phyloP scores from a whole-genome alignment of 2,329 filamentous ascomycete species.

The Colletotrichum godetiae region DNA sequence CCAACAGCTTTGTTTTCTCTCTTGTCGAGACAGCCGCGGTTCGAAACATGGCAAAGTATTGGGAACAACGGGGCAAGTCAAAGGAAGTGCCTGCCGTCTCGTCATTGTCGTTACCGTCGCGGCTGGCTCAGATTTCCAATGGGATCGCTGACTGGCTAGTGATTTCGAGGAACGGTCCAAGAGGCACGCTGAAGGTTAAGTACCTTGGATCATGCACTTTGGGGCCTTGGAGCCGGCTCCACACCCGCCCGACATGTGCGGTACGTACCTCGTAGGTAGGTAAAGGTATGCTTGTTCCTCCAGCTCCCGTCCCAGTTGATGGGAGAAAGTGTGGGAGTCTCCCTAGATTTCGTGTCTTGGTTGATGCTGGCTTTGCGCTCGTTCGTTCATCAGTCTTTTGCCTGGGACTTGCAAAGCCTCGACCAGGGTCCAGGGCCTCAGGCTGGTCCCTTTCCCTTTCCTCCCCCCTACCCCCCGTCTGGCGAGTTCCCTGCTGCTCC shows the following conservation, averaged over 20 bases:
- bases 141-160: constrained; percentile 2
- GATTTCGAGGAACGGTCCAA: constrained; percentile 27
- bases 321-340: neutral
- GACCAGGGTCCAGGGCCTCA: constrained; percentile 28
- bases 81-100: neutral
- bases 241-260: constrained; percentile 25
- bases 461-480: neutral
- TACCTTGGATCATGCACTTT: constrained; percentile 34
- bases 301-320: constrained; percentile 21
- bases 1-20: neutral
- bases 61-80: neutral
- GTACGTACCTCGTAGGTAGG: constrained; percentile 19
- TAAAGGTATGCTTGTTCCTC: constrained; percentile 17
- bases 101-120: neutral
- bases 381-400: constrained; percentile 21
- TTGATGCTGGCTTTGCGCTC: constrained; percentile 29
- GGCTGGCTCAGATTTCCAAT: neutral
- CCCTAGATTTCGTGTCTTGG: constrained; percentile 28
- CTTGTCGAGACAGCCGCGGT: neutral
- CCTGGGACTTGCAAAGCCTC: constrained; percentile 11
- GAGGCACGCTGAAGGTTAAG: constrained; percentile 34
- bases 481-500: constrained; percentile 11
- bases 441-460: constrained; percentile 5
- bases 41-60: neutral
- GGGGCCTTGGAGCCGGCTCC: constrained; percentile 16